Evolutionary conservation across 768 basidiomycete genomes (phyloP).

Genomic region (Rhodotorula babjevae): DNA sequence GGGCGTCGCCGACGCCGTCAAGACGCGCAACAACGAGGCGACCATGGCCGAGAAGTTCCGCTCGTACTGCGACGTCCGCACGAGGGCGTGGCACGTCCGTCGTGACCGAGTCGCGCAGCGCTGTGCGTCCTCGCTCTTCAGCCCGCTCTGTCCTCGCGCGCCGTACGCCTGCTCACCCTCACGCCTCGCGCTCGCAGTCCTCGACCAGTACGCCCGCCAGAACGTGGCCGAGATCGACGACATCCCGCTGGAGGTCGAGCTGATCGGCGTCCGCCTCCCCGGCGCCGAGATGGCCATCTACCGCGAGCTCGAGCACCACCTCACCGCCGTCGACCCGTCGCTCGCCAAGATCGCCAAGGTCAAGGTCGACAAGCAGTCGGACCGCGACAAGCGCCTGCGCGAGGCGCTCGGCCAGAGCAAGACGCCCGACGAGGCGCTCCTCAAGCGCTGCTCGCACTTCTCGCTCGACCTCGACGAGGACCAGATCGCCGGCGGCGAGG

Average conservation of each 20-base stretch:
- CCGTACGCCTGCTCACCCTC: no score
- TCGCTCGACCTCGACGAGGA: slow-evolving; percentile 59
- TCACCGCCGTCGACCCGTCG: slow-evolving; percentile 82
- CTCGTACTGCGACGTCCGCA: slow-evolving; percentile 91
- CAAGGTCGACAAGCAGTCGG: slow-evolving; percentile 61
- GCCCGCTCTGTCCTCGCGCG: background rate
- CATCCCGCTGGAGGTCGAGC: slow-evolving; percentile 68
- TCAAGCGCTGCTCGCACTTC: slow-evolving; percentile 94
- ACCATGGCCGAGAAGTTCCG: slow-evolving; percentile 91
- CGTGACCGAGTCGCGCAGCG: slow-evolving; percentile 74
- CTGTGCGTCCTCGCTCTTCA: slow-evolving; percentile 44
- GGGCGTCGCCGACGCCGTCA: slow-evolving; percentile 66
- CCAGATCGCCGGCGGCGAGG: slow-evolving; percentile 54
- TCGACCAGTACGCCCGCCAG: slow-evolving; percentile 53
- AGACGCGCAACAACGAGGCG: slow-evolving; percentile 74
- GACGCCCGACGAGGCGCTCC: slow-evolving; percentile 58
- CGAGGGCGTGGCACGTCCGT: slow-evolving; percentile 83
- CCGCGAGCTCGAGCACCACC: slow-evolving; percentile 85
- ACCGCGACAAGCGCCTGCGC: slow-evolving; percentile 77
- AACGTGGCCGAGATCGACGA: slow-evolving; percentile 96
- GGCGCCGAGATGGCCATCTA: slow-evolving; percentile 82
- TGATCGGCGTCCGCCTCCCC: slow-evolving; percentile 65
- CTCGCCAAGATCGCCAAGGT: slow-evolving; percentile 46
- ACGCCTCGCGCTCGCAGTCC: slow-evolving; percentile 30
- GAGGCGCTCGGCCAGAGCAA: slow-evolving; percentile 81